Conservation (phyloP, 106 monocot genomes). For the Vanilla planifolia region DNA sequence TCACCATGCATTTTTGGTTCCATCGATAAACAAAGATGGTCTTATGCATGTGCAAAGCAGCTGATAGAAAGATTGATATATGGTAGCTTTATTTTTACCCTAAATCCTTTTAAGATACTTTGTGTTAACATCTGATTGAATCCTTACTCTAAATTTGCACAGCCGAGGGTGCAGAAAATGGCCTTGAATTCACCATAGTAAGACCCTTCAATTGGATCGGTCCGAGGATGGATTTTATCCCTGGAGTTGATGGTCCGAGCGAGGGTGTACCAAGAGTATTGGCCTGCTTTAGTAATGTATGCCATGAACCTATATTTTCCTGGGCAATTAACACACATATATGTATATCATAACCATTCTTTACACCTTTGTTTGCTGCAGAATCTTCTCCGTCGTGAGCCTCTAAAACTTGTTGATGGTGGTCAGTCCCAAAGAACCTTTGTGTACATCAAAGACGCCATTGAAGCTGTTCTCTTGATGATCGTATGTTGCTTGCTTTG, state of each 20-base stretch:
- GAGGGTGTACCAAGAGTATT: conserved; percentile 77
- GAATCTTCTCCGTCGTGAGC: conserved; percentile 55
- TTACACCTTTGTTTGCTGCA: conserved; percentile 13
- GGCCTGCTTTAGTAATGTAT: conserved; percentile 73
- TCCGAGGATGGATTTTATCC: conserved; percentile 81
- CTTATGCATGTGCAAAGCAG: conserved; percentile 73
- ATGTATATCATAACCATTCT: not conserved
- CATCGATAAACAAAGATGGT: conserved; percentile 75
- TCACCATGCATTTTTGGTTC: conserved; percentile 78
- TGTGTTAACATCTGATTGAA: too few species aligned
- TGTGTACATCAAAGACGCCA: conserved; percentile 78
- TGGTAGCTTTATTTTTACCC: conserved; percentile 18
- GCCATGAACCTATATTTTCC: not conserved
- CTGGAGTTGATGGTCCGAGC: conserved; percentile 75
- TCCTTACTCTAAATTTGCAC: not conserved
- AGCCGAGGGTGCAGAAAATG: conserved; percentile 79
- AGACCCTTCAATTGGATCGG: conserved; percentile 82
- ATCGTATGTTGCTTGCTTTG: conserved; percentile 24
- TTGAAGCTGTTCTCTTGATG: conserved; percentile 72
- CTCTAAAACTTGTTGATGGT: conserved; percentile 71
- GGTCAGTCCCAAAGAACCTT: conserved; percentile 71
- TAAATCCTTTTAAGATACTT: too few species aligned
- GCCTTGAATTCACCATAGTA: conserved; percentile 56
- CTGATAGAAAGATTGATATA: conserved; percentile 69
- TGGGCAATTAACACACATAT: not conserved